Evolutionary conservation across 106 monocot genomes (phyloP).

Genomic region (Iris macrosiphon): DNA sequence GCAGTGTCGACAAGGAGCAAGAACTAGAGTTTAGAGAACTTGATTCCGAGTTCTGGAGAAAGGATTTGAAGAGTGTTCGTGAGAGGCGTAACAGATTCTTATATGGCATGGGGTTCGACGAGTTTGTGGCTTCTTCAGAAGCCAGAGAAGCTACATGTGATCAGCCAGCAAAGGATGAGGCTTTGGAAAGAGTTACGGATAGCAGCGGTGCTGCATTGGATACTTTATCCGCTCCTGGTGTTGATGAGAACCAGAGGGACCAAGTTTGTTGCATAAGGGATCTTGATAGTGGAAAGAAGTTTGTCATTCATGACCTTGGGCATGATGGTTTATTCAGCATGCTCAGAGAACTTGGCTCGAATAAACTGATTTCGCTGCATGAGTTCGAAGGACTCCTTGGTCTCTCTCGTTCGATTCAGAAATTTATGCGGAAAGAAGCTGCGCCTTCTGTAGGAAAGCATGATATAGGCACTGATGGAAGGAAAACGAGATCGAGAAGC

Average conservation of each 20-base stretch:
- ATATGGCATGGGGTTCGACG: slow-evolving; percentile 32
- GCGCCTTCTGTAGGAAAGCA: slow-evolving; percentile 1
- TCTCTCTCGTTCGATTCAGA: slow-evolving; percentile 32
- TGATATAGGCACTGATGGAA: not conserved
- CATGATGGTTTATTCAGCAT: slow-evolving; percentile 21
- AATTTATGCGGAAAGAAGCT: slow-evolving; percentile 24
- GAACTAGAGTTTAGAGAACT: slow-evolving; percentile 10
- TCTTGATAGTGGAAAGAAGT: slow-evolving; percentile 44
- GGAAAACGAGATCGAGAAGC: slow-evolving; percentile 28
- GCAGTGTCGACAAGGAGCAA: slow-evolving; percentile 3
- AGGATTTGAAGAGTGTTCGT: slow-evolving; percentile 33
- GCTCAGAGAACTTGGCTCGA: slow-evolving; percentile 39
- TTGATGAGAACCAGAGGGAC: not conserved
- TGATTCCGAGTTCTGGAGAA: slow-evolving; percentile 36
- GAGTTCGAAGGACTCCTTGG: slow-evolving; percentile 50
- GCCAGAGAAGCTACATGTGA: slow-evolving; percentile 3
- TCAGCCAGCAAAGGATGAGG: not conserved
- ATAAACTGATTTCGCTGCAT: slow-evolving; percentile 35
- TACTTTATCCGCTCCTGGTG: slow-evolving; percentile 1
- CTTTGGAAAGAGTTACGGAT: slow-evolving; percentile 12
- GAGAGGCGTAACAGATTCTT: slow-evolving; percentile 53
- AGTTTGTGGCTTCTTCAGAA: slow-evolving; percentile 13
- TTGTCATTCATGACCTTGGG: slow-evolving; percentile 23
- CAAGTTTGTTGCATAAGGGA: slow-evolving; percentile 29
- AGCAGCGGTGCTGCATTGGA: slow-evolving; percentile 19